phyloP scores from a whole-genome alignment of 169 alveolate species.

The Plasmodium adleri region DNA sequence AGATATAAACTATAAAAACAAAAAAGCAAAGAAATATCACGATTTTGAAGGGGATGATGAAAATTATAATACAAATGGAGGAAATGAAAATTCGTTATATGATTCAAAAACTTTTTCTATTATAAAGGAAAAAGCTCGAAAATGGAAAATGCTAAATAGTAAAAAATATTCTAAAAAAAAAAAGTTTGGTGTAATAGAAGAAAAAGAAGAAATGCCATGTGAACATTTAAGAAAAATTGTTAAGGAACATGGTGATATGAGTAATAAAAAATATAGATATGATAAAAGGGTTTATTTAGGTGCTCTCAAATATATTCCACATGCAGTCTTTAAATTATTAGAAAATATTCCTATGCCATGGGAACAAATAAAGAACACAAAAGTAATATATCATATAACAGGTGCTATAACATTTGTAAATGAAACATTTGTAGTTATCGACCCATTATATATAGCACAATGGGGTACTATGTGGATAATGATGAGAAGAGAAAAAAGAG shows the following conservation, averaged over 20 bases:
- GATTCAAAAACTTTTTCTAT: constrained; percentile 24
- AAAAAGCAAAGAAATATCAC: constrained; percentile 13
- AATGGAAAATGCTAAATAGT: constrained; percentile 88
- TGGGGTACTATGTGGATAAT: constrained; percentile 99
- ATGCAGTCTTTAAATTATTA: constrained; percentile 98
- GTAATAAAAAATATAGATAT: constrained; percentile 97
- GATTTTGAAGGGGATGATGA: constrained; percentile 14
- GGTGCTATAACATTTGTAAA: constrained; percentile 99
- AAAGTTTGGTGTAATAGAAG: constrained; percentile 77
- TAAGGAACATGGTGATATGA: constrained; percentile 98
- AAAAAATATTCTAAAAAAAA: constrained; percentile 84
- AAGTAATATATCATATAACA: constrained; percentile 97
- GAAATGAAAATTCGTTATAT: background rate
- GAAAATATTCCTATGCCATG: constrained; percentile 99
- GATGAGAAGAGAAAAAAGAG: constrained; percentile 99
- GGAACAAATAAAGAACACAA: constrained; percentile 97
- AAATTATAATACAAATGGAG: background rate
- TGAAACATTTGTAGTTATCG: constrained; percentile 99
- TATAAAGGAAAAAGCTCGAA: constrained; percentile 83
- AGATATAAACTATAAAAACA: constrained; percentile 19
- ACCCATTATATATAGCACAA: constrained; percentile 99
- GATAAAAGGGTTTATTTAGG: constrained; percentile 98
- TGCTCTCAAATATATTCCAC: constrained; percentile 99
- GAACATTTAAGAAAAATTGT: constrained; percentile 98
- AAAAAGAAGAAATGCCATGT: constrained; percentile 95